Conservation (phyloP, 306 rosid genomes). For the Albizia julibrissin region DNA sequence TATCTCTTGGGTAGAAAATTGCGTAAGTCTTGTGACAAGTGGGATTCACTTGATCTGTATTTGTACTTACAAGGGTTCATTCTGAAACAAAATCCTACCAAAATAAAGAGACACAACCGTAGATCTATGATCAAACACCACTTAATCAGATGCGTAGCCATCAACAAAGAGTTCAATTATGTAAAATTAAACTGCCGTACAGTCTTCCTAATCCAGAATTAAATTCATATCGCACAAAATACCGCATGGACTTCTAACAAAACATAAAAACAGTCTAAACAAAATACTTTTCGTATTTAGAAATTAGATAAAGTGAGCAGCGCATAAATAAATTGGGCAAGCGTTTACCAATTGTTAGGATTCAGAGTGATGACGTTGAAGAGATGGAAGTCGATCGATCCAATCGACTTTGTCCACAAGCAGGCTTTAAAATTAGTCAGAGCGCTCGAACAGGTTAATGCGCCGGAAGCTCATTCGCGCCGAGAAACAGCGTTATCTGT, state of each 20-base stretch:
- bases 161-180: background rate
- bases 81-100: background rate
- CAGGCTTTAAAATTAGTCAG: background rate
- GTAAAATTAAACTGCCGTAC: background rate
- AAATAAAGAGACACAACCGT: background rate
- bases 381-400: slow-evolving; percentile 3
- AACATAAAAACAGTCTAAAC: background rate
- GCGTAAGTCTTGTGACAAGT: too few relatives aligned
- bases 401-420: background rate
- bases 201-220: background rate
- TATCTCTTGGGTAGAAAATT: background rate
- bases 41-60: background rate
- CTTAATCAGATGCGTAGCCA: background rate
- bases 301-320: background rate
- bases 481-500: background rate
- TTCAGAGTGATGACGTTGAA: background rate
- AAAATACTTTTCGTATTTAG: background rate
- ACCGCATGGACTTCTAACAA: background rate
- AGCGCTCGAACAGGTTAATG: background rate
- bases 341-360: background rate
- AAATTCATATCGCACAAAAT: background rate
- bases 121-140: slow-evolving; percentile 1
- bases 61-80: background rate
- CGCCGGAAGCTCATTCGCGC: background rate
- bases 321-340: background rate